phyloP scores from a whole-genome alignment of 176 grass and related monocot genomes.

The Bromus sterilis region DNA sequence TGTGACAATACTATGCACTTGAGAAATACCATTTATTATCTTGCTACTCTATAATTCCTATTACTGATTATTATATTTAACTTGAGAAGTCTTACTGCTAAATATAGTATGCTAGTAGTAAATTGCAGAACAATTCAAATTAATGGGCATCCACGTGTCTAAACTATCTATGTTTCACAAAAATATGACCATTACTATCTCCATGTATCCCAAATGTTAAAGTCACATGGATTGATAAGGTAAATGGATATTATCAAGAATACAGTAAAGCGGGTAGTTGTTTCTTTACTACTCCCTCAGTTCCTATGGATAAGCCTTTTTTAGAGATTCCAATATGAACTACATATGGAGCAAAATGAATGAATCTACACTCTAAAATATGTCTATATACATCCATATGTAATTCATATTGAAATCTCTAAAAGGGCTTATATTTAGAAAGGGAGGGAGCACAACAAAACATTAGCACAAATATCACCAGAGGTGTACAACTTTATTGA shows the following conservation, averaged over 20 bases:
- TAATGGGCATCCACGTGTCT: not conserved
- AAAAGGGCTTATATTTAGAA: too few relatives aligned
- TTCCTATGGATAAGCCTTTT: too few relatives aligned
- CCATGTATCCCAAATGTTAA: not conserved
- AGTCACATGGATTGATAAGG: not conserved
- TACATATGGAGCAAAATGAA: too few relatives aligned
- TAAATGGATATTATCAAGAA: not conserved
- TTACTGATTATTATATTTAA: not conserved
- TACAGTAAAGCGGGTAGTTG: not conserved
- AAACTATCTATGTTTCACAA: not conserved
- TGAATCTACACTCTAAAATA: too few relatives aligned
- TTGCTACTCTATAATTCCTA: not conserved
- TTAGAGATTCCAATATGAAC: too few relatives aligned
- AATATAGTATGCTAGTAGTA: not conserved
- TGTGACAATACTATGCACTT: not conserved
- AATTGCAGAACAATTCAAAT: not conserved
- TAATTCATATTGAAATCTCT: too few relatives aligned
- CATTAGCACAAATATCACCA: conserved; percentile 14
- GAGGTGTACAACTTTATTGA: not conserved
- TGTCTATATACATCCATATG: too few relatives aligned
- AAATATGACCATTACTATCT: not conserved
- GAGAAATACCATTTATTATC: not conserved
- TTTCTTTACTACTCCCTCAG: not conserved
- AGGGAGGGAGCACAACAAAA: too few relatives aligned
- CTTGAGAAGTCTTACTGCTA: not conserved